Evolutionary conservation across 192 early-diverging fungal genomes (phyloP).

Genomic region (Lunasporangiospora selenospora): DNA sequence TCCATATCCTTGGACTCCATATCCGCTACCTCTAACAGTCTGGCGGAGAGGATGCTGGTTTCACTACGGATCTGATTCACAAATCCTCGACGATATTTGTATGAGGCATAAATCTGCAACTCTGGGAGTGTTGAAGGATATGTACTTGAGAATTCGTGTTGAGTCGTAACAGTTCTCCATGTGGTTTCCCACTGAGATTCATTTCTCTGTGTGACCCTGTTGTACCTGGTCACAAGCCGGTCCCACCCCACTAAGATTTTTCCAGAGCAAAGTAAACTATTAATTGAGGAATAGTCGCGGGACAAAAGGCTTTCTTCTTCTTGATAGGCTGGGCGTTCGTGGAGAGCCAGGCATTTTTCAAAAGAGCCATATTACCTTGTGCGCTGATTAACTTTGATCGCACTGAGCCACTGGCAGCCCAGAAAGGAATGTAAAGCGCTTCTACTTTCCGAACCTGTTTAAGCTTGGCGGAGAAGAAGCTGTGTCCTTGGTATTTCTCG

Average conservation of each 20-base stretch:
- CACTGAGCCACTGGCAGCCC: constrained; percentile 57
- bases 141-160: constrained; percentile 43
- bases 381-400: constrained; percentile 51
- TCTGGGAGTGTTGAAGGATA: constrained; percentile 39
- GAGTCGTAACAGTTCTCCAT: constrained; percentile 50
- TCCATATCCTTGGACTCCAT: constrained; percentile 47
- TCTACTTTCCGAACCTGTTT: constrained; percentile 43
- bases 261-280: background rate
- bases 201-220: constrained; percentile 50
- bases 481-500: constrained; percentile 58
- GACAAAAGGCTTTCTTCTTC: background rate
- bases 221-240: constrained; percentile 45
- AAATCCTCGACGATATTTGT: constrained; percentile 57
- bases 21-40: constrained; percentile 27
- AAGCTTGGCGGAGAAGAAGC: constrained; percentile 56
- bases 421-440: constrained; percentile 59
- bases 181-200: constrained; percentile 56
- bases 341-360: too few relatives aligned
- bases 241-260: constrained; percentile 47
- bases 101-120: constrained; percentile 57
- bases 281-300: background rate
- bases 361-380: constrained; percentile 56
- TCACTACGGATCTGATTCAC: constrained; percentile 55
- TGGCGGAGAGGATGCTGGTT: constrained; percentile 45
- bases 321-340: too few relatives aligned